Percentiles rank a stretch among this genome's conserved stretches.
phyloP scores from a whole-genome alignment of 208 protist genomes.

The Kentomonas sorsogonicus region DNA sequence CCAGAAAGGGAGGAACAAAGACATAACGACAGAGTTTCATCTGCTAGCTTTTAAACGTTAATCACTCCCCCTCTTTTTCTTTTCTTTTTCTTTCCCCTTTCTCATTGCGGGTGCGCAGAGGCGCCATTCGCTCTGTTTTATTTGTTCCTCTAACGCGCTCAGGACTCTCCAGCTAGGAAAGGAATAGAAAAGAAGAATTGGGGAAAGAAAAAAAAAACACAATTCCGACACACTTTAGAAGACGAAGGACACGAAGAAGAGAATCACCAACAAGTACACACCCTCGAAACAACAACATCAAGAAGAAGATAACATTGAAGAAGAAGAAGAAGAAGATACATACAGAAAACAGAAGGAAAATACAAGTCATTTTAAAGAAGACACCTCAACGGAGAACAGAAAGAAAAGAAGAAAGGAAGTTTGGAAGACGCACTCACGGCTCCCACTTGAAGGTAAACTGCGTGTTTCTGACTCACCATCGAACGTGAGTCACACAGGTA shows the following conservation, averaged over 20 bases:
- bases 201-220: conserved; percentile 1
- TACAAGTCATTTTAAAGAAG: too few relatives aligned
- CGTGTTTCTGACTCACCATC: too few relatives aligned
- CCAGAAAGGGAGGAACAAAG: too few relatives aligned
- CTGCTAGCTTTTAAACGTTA: conserved; percentile 1
- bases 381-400: too few relatives aligned
- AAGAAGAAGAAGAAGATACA: conserved; percentile 1
- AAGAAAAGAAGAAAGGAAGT: too few relatives aligned
- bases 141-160: conserved; percentile 3
- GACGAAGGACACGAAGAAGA: neutral
- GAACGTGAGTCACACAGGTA: too few relatives aligned
- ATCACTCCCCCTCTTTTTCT: neutral
- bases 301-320: neutral
- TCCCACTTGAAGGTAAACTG: too few relatives aligned
- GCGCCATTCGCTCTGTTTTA: neutral
- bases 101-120: too few relatives aligned
- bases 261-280: conserved; percentile 1
- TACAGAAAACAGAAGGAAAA: conserved; percentile 2
- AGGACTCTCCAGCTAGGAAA: too few relatives aligned
- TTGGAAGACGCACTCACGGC: too few relatives aligned
- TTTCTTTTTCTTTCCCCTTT: too few relatives aligned
- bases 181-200: neutral
- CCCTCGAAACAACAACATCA: neutral
- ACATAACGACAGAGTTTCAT: conserved; percentile 4
- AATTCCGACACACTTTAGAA: neutral